Base-by-base conservation (phyloP, 192 early-diverging fungal species). In the Coemansia sp. region DNA sequence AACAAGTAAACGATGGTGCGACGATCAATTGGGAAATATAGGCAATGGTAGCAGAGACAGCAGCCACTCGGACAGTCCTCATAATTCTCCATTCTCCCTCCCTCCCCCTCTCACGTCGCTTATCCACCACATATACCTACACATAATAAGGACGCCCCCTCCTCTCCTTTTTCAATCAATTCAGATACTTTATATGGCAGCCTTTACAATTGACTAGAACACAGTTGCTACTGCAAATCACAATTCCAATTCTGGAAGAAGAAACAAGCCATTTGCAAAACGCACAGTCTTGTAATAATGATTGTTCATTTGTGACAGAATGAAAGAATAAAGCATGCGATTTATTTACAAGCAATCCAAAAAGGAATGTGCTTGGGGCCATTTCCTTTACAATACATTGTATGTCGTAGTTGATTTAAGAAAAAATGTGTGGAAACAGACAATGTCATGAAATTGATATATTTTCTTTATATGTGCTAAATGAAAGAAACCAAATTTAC, bases 181-280 rank as follows among this genome's bases (percentile, higher is more conserved):
- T 46, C 39, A 17, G 39, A 46, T 61, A 42, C 51, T 33, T 20
- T 4, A 17, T 11, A 58, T 33, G 27, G 27, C 3, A 19, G 33
- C 21, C 33, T 58, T 33, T 21, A 29, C 42, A 50, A 50, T 50
- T 23, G 42, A 17, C 25, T 50, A 8, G 23, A 51, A 50, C 20
- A 25, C 60, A 29, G 21, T 29, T 9, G 60, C 51, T 62, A 62
- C 60, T 62, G 60, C 60, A 27, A 27, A 30, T 52, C 29, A 62
- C 25, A 36, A 51, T 51, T 62, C 57, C 57, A 58, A 58, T 21
- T 58, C 33, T 30, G 30, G 20, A 58, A 30, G 20, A 58, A 30
- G 29, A 30, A 58, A 58, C 57, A 33, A 58, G 57, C 33, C 20
- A 33, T 58, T 57, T 30, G 8, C 2, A 10, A 46, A 17, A 46